Conservation (phyloP, 352 stramenopile genomes). For the Plasmopara halstedii region DNA sequence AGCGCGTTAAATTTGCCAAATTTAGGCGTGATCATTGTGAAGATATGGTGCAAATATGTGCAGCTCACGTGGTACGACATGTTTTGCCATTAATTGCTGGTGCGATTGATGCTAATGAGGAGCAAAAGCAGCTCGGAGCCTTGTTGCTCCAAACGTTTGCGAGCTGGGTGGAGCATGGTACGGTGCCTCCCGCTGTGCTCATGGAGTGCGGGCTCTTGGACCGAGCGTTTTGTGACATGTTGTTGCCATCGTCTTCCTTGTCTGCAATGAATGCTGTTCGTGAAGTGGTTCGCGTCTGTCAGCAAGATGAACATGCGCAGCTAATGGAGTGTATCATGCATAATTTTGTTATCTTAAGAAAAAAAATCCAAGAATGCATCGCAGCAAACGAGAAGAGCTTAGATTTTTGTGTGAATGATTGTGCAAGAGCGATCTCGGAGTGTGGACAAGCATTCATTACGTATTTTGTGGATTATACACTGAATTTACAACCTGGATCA, state of each 20-base stretch:
- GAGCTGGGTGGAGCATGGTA: constrained; percentile 72
- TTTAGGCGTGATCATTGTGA: constrained; percentile 53
- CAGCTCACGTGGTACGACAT: constrained; percentile 45
- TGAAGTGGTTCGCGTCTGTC: constrained; percentile 60
- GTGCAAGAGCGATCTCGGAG: constrained; percentile 51
- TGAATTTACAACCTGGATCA: constrained; percentile 45
- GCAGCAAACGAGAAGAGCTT: constrained; percentile 18
- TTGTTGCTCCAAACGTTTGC: constrained; percentile 56
- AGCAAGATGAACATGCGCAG: constrained; percentile 46
- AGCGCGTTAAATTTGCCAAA: constrained; percentile 73
- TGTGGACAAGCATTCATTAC: constrained; percentile 71
- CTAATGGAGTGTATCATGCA: constrained; percentile 76
- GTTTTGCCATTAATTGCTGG: constrained; percentile 51
- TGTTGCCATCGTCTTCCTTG: constrained; percentile 27
- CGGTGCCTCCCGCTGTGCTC: constrained; percentile 39
- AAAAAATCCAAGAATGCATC: constrained; percentile 39
- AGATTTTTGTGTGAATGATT: constrained; percentile 41
- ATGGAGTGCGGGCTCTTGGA: constrained; percentile 56
- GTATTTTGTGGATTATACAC: constrained; percentile 73
- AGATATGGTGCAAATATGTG: constrained; percentile 56
- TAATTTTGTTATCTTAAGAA: constrained; percentile 66
- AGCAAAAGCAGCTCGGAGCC: constrained; percentile 32
- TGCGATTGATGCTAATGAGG: constrained; percentile 47
- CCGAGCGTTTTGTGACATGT: constrained; percentile 49
- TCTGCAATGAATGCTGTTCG: constrained; percentile 52